These are phyloP conservation scores for Sambucus nigra DNA, from an alignment of 129 eudicot genomes.

Conservation along the genomic window DNA sequence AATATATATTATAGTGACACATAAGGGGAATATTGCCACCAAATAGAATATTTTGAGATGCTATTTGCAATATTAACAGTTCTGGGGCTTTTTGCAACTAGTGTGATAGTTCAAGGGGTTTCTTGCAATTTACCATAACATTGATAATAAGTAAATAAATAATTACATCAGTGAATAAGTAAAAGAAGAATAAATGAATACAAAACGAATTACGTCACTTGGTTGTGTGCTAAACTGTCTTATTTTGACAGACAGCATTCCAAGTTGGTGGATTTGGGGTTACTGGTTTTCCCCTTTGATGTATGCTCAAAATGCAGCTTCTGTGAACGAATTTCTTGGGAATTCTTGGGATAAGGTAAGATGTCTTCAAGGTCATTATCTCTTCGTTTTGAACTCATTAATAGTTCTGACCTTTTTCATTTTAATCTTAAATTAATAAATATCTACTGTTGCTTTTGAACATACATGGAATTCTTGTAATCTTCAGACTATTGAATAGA, in stretches of 20 bases:
- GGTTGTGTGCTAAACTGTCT: constrained; percentile 4
- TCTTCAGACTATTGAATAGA: too few relatives aligned
- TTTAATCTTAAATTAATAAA: neutral
- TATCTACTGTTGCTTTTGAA: too few relatives aligned
- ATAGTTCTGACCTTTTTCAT: neutral
- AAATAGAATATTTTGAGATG: too few relatives aligned
- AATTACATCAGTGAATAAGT: neutral
- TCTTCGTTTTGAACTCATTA: neutral
- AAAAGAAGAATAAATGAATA: neutral
- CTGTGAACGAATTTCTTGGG: constrained; percentile 85
- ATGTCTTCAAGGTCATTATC: neutral
- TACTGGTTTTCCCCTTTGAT: constrained; percentile 96
- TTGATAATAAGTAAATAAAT: too few relatives aligned
- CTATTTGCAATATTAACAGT: too few relatives aligned
- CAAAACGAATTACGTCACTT: neutral
- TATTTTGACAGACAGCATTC: constrained; percentile 58
- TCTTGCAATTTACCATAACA: too few relatives aligned
- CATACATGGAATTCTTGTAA: too few relatives aligned
- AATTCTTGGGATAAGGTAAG: constrained; percentile 57
- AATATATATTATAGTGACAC: too few relatives aligned
- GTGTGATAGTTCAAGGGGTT: too few relatives aligned
- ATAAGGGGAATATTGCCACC: too few relatives aligned
- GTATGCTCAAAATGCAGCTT: constrained; percentile 95
- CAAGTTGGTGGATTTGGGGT: constrained; percentile 99
- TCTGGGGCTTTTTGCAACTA: too few relatives aligned